Evolutionary conservation across 139 green algal species (phyloP).

Genomic region (Chlorella sp.): DNA sequence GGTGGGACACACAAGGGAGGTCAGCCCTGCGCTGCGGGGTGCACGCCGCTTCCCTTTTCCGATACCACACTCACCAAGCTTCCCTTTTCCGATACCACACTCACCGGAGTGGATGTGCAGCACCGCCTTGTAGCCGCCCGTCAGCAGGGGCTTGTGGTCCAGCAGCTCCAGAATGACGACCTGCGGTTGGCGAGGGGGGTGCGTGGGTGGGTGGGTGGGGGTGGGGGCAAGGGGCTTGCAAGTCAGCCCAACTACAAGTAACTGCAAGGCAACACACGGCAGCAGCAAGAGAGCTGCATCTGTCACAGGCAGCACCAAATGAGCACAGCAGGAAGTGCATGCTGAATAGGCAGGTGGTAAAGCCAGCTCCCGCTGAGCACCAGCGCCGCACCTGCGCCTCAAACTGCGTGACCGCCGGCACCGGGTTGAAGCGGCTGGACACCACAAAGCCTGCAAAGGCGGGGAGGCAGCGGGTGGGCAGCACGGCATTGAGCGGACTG

Average conservation of each 20-base stretch:
- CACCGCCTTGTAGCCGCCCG: constrained; percentile 87
- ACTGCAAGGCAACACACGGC: not conserved
- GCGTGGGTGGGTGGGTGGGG: not conserved
- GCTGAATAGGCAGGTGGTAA: not conserved
- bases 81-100: not conserved
- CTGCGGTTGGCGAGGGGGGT: not conserved
- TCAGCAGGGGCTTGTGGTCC: constrained; percentile 99
- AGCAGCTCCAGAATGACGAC: constrained; percentile 81
- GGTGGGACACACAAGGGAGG: not conserved
- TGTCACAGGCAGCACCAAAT: not conserved
- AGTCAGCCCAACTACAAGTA: not conserved
- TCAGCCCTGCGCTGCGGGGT: not conserved
- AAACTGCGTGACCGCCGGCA: constrained; percentile 83
- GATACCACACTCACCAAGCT: not conserved
- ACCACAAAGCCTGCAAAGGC: constrained; percentile 87
- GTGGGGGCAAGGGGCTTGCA: not conserved
- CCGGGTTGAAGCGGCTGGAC: constrained; percentile 68
- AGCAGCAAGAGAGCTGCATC: not conserved
- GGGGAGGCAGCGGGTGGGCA: no score
- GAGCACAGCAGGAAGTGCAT: not conserved
- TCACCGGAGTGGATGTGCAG: constrained; percentile 84
- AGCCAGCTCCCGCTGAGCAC: no score
- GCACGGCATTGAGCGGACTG: no score
- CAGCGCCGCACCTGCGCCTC: constrained; percentile 74
- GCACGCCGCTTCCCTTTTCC: not conserved